Evolutionary conservation across 2,329 filamentous ascomycete species (phyloP), one percentile per base, ranked within the genome.

Genomic region (Neoarthrinium moseri): DNA sequence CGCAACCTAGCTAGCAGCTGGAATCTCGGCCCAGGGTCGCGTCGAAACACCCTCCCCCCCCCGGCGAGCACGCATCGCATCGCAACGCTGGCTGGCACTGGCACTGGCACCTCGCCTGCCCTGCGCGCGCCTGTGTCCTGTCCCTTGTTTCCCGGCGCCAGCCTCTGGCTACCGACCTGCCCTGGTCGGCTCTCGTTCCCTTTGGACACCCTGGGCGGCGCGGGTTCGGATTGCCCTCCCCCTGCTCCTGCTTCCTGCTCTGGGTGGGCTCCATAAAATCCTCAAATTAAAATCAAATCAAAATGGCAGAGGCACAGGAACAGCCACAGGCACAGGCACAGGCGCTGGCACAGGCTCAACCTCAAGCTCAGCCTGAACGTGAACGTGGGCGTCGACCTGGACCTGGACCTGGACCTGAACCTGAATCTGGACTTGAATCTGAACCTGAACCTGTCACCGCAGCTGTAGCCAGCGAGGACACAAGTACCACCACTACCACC

Each of bases 251-350:
- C n/a, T 57, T 26, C 18, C 23, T 32, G 58, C 60, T 63, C 59
- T 40, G 37, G 37, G 58, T 53, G 56, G 34, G 58, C 58, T 55
- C 56, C 56, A 59, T 58, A 59, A 60, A 57, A 57, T 56, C 54
- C 56, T 58, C 58, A 63, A 64, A 62, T 62, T 63, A 63, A 64
- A 63, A 57, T 58, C 59, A 61, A 64, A 64, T 62, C 58, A 61
- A 44, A 60, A 63, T 61, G 61, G 56, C 58, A 62, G 61, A 62
- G 56, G 56, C 57, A 61, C 56, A 62, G 53, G 54, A 62, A 56
- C 61, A 60, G 60, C 61, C 60, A 61, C 57, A 61, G 61, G 61
- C 56, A 60, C 55, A 57, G 59, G 56, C 56, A 59, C 56, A 57
- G 60, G 57, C 56, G n/a, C 35, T 15, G 37, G 22, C 15, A 40